Conservation (phyloP, 305 asterid species). For the Fraxinus xanthoxyloides region DNA sequence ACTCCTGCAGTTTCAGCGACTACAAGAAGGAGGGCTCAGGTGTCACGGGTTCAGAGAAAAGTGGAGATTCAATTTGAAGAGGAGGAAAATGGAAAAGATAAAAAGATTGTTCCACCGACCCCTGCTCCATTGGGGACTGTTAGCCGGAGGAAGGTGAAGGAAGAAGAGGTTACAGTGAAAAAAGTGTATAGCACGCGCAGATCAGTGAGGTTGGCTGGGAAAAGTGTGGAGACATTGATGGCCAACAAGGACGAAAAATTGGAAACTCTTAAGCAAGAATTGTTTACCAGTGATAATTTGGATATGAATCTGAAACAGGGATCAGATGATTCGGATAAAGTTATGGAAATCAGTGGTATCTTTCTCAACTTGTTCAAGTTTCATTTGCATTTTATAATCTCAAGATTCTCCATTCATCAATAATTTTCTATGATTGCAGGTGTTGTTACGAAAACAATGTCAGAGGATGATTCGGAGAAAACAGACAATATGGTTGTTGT, state of each 20-base stretch:
- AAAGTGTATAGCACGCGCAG: slow-evolving; percentile 46
- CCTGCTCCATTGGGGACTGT: slow-evolving; percentile 38
- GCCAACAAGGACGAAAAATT: slow-evolving; percentile 18
- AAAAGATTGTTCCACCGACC: slow-evolving; percentile 31
- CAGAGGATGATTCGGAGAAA: slow-evolving; percentile 22
- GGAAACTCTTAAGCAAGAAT: slow-evolving; percentile 29
- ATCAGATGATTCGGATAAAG: slow-evolving; percentile 27
- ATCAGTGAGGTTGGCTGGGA: slow-evolving; percentile 62
- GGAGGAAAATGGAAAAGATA: slow-evolving; percentile 24
- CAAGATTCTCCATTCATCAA: neutral
- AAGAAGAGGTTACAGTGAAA: slow-evolving; percentile 34
- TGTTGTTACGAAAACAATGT: slow-evolving; percentile 15
- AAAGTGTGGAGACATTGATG: slow-evolving; percentile 21
- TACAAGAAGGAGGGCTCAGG: slow-evolving; percentile 31
- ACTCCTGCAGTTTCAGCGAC: slow-evolving; percentile 36
- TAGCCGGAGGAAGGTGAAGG: slow-evolving; percentile 38
- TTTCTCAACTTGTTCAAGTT: neutral
- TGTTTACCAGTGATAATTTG: slow-evolving; percentile 23
- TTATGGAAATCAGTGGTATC: slow-evolving; percentile 34
- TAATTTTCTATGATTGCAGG: slow-evolving; percentile 25
- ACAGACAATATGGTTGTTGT: neutral
- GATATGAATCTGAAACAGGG: slow-evolving; percentile 4
- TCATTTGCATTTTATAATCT: neutral
- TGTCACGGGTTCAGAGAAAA: slow-evolving; percentile 36
- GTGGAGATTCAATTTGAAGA: slow-evolving; percentile 46